Conservation (phyloP, 2,329 filamentous ascomycete genomes). For the Lachnellula occidentalis region DNA sequence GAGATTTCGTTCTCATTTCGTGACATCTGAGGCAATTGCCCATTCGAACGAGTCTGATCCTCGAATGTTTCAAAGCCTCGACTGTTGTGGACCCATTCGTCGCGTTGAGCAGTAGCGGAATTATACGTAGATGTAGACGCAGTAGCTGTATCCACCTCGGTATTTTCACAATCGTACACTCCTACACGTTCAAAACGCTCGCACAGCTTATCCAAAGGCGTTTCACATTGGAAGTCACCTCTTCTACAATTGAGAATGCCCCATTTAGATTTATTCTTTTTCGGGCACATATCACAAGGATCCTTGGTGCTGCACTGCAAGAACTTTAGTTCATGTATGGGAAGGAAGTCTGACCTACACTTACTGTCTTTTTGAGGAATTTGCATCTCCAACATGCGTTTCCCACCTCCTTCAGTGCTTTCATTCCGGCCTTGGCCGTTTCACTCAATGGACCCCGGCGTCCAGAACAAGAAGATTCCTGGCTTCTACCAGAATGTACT, state of each 20-base stretch:
- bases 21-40: no score
- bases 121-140: neutral
- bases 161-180: neutral
- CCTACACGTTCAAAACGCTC: neutral
- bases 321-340: neutral
- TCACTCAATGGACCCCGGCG: neutral
- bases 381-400: conserved; percentile 10
- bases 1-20: no score
- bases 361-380: conserved; percentile 11
- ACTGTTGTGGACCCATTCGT: neutral
- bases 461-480: neutral
- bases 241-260: conserved; percentile 6
- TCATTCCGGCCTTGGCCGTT: neutral
- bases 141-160: neutral
- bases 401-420: neutral
- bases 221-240: conserved; percentile 4
- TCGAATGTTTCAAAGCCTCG: neutral
- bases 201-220: neutral
- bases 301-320: conserved; percentile 7
- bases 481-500: neutral
- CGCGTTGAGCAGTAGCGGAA: neutral
- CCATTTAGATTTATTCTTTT: conserved; percentile 7
- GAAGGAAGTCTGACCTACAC: neutral
- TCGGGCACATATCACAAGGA: conserved; percentile 10
- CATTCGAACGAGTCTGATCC: no score